Base-by-base conservation (phyloP, 495 filamentous ascomycete species). In the Cetradonia linearis region DNA sequence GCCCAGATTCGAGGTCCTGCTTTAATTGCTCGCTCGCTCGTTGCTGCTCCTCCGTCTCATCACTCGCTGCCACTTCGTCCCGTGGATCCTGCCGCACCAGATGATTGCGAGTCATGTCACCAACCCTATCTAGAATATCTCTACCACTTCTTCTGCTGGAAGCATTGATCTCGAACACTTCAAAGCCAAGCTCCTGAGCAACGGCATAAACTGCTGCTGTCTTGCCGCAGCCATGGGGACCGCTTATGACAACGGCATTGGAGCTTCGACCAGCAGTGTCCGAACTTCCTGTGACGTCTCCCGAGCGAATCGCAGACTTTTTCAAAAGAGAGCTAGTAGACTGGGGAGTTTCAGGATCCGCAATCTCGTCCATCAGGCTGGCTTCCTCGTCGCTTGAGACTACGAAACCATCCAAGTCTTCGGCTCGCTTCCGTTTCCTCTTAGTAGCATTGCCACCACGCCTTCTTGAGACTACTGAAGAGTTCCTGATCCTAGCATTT, bases 91-190 rank as follows among this genome's bases (percentile, higher is more conserved):
- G 78, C 60, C 83, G 82, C 40, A 97, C 92, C 5, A 93, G 82
- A 71, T 99, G 94, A 65, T 97, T 97, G 61, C 83, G 83, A 16
- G 89, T 91, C 94, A 97, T 96, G 69, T 97, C 90, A 5, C 93
- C 94, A 20, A 99, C 88, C 58, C 81, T 90, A 56, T 96, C 93
- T 10, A 94, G 67, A 52, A 99, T 81, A 68, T 99, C 94, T 68
- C 87, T 91, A 13, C 89, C 94, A 69, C 82, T 94, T 52, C 94
- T 77, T 59, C 91, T 82, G 65, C 78, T 88, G 44, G 88, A 81
- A 7, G 92, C 70, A 63, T 94, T 95, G 66, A 99, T 88, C 71
- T 99, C 94, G 65, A 97, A 97, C 6, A 99, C 82, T 60, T 95
- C 89, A 70, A 92, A 97, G 25, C 84, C 92, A 27, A 96, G 79